A percentile compares a stretch with the other conserved stretches of the same genome.
Evolutionary conservation across 441 rosid species (phyloP).

Genomic region (Omphalea diandra): DNA sequence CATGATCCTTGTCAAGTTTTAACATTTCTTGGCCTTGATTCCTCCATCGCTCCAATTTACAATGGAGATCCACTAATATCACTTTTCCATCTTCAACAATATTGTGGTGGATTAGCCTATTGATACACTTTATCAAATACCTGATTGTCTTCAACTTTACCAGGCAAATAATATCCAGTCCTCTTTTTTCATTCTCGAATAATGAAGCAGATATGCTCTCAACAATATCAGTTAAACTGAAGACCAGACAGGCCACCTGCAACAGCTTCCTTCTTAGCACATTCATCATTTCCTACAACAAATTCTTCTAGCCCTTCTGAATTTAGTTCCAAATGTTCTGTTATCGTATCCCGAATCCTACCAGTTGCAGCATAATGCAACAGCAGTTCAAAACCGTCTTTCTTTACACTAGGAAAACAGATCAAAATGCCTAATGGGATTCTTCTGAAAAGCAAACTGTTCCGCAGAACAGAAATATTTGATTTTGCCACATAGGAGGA

Average conservation of each 20-base stretch:
- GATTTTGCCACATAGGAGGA: constrained; percentile 27
- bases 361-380: constrained; percentile 75
- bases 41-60: constrained; percentile 59
- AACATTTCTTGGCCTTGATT: constrained; percentile 45
- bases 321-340: constrained; percentile 25
- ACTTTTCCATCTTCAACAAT: constrained; percentile 35
- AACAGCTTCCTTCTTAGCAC: constrained; percentile 44
- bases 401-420: constrained; percentile 38
- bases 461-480: constrained; percentile 26
- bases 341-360: constrained; percentile 26
- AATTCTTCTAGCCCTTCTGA: constrained; percentile 23
- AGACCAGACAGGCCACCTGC: constrained; percentile 61
- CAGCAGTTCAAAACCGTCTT: constrained; percentile 54
- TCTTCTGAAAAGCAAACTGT: constrained; percentile 45
- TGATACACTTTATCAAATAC: constrained; percentile 63
- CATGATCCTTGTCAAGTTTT: constrained; percentile 40
- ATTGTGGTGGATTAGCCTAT: constrained; percentile 41
- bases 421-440: constrained; percentile 60
- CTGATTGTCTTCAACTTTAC: constrained; percentile 52
- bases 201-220: constrained; percentile 54
- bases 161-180: constrained; percentile 40
- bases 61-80: constrained; percentile 44
- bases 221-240: constrained; percentile 51
- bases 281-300: constrained; percentile 24
- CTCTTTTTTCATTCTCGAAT: constrained; percentile 50